phyloP scores from a whole-genome alignment of 495 filamentous ascomycete genomes.

The Evansstolkia leycettana region DNA sequence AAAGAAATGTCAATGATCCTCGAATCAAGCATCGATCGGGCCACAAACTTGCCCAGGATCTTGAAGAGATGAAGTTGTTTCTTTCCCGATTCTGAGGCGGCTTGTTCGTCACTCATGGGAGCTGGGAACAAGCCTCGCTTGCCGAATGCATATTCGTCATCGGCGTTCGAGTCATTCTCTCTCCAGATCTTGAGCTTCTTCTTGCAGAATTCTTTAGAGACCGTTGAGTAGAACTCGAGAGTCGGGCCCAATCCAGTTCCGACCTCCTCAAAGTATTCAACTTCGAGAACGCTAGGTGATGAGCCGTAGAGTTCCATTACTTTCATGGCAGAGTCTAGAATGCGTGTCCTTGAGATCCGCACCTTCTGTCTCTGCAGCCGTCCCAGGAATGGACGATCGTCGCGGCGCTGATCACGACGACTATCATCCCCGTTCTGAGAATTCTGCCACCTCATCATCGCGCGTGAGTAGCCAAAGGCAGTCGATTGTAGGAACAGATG shows the following conservation, averaged over 20 bases:
- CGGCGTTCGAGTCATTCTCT: conserved; percentile 68
- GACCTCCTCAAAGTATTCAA: conserved; percentile 98
- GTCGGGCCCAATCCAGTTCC: conserved; percentile 94
- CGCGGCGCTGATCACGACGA: conserved; percentile 68
- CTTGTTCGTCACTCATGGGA: conserved; percentile 73
- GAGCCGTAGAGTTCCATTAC: conserved; percentile 99
- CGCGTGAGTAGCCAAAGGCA: conserved; percentile 93
- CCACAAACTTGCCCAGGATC: conserved; percentile 94
- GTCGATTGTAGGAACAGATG: conserved; percentile 97
- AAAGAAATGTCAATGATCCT: conserved; percentile 97
- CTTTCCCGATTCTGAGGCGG: conserved; percentile 61
- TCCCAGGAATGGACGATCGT: conserved; percentile 87
- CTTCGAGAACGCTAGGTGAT: conserved; percentile 88
- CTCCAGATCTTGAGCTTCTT: conserved; percentile 96
- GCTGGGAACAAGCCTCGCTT: conserved; percentile 82
- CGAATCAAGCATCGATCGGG: conserved; percentile 95
- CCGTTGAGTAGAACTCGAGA: conserved; percentile 95
- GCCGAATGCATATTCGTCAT: conserved; percentile 77
- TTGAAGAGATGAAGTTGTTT: conserved; percentile 80
- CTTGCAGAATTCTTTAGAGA: conserved; percentile 94
- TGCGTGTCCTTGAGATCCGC: conserved; percentile 81
- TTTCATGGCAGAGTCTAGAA: conserved; percentile 92
- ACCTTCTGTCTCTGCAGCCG: conserved; percentile 94
- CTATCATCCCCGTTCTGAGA: conserved; percentile 68
- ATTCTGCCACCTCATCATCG: conserved; percentile 96